Evolutionary conservation across 768 basidiomycete genomes (phyloP).

Genomic region (Russula sp.): DNA sequence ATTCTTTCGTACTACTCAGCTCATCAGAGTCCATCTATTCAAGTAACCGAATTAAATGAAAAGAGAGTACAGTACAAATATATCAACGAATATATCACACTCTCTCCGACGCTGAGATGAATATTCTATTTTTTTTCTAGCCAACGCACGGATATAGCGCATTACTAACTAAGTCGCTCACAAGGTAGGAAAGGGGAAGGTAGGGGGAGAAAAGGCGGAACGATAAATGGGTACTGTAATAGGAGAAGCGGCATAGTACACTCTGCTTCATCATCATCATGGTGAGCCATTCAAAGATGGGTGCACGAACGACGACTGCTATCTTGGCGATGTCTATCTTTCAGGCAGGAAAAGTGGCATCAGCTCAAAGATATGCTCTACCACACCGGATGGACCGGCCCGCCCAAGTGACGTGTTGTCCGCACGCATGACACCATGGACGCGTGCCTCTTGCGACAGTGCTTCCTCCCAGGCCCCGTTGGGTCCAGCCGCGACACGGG

Average conservation of each 20-base stretch:
- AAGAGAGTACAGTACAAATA: too few relatives aligned
- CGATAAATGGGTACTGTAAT: background rate
- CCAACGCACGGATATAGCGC: too few relatives aligned
- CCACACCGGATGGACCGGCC: constrained; percentile 44
- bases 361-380: constrained; percentile 75
- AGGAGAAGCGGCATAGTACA: background rate
- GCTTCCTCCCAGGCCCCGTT: constrained; percentile 47
- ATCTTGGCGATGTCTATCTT: constrained; percentile 41
- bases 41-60: constrained; percentile 7
- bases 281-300: constrained; percentile 41
- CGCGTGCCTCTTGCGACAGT: constrained; percentile 71
- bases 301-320: constrained; percentile 35
- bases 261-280: too few relatives aligned
- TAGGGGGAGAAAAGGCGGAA: background rate
- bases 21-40: constrained; percentile 10
- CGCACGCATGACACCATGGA: constrained; percentile 84
- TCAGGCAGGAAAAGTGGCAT: constrained; percentile 71
- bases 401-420: constrained; percentile 37
- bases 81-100: constrained; percentile 15
- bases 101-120: constrained; percentile 1
- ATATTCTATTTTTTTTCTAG: too few relatives aligned
- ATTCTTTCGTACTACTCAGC: too few relatives aligned
- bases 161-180: constrained; percentile 3
- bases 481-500: constrained; percentile 41
- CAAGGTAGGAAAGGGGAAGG: too few relatives aligned